Conservation (phyloP, 331 rosid species). For the Stylosanthes scabra region DNA sequence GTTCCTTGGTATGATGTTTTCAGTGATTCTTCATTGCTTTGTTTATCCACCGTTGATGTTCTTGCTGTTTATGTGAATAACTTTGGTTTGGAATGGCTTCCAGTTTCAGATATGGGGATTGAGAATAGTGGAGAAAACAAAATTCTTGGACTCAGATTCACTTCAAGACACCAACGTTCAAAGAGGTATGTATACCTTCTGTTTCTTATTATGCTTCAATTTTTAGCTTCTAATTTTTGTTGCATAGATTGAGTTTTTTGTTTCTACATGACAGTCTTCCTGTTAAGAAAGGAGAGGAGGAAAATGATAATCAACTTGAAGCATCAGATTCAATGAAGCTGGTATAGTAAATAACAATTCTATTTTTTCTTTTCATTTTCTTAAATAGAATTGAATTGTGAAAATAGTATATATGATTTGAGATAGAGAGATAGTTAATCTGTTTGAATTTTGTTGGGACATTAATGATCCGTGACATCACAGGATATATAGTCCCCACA, state of each 20-base stretch:
- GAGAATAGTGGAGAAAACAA: slow-evolving; percentile 52
- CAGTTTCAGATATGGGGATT: slow-evolving; percentile 71
- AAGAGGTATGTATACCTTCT: slow-evolving; percentile 68
- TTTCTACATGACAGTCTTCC: slow-evolving; percentile 68
- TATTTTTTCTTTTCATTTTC: slow-evolving; percentile 13
- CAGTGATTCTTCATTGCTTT: slow-evolving; percentile 38
- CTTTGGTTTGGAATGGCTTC: slow-evolving; percentile 42
- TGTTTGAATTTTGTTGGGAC: slow-evolving; percentile 19
- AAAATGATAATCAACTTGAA: slow-evolving; percentile 53
- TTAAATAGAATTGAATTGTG: slow-evolving; percentile 6
- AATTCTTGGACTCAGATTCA: slow-evolving; percentile 62
- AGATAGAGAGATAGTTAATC: slow-evolving; percentile 25
- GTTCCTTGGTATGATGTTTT: slow-evolving; percentile 50
- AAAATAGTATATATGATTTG: not conserved
- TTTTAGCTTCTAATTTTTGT: slow-evolving; percentile 25
- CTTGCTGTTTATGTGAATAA: slow-evolving; percentile 31
- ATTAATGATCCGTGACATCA: slow-evolving; percentile 29
- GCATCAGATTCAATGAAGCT: slow-evolving; percentile 60
- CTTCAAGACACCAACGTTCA: slow-evolving; percentile 76
- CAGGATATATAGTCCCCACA: slow-evolving; percentile 36
- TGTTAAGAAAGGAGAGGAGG: slow-evolving; percentile 62
- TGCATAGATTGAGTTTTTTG: slow-evolving; percentile 32
- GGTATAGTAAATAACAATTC: slow-evolving; percentile 55
- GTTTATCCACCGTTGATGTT: slow-evolving; percentile 16
- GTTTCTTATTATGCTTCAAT: slow-evolving; percentile 23